A percentile compares a stretch with the other conserved stretches of the same genome.
phyloP scores from a whole-genome alignment of 768 basidiomycete species.

The Lactarius akahatsu region DNA sequence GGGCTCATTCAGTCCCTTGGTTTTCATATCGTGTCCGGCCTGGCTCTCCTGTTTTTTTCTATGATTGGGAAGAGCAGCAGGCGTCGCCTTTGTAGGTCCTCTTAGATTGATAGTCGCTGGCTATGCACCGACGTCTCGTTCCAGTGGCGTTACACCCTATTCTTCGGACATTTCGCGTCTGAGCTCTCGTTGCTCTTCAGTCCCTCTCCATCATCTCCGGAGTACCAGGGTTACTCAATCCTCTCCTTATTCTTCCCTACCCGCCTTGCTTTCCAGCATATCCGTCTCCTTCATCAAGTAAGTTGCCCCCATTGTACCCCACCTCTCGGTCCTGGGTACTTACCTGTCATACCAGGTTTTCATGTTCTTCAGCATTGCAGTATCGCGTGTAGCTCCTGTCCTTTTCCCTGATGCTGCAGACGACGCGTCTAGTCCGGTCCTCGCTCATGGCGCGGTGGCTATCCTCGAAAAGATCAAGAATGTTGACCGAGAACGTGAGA shows the following conservation, averaged over 20 bases:
- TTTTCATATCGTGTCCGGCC: slow-evolving; percentile 64
- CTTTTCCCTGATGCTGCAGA: slow-evolving; percentile 46
- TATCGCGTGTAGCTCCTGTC: slow-evolving; percentile 67
- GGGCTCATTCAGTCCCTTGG: slow-evolving; percentile 62
- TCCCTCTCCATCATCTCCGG: slow-evolving; percentile 45
- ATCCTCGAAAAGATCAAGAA: slow-evolving; percentile 21
- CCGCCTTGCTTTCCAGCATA: slow-evolving; percentile 73
- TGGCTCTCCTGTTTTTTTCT: slow-evolving; percentile 60
- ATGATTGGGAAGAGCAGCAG: slow-evolving; percentile 57
- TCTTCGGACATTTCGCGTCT: slow-evolving; percentile 54
- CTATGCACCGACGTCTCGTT: slow-evolving; percentile 11
- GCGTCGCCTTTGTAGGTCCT: slow-evolving; percentile 60
- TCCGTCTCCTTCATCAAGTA: slow-evolving; percentile 67
- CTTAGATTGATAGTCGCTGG: background rate
- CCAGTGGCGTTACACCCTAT: slow-evolving; percentile 82
- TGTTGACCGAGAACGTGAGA: slow-evolving; percentile 24
- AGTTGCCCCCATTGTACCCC: background rate
- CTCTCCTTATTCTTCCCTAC: slow-evolving; percentile 50
- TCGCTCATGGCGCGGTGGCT: slow-evolving; percentile 10
- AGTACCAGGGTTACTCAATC: slow-evolving; percentile 34
- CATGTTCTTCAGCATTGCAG: slow-evolving; percentile 68
- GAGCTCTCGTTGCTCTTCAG: slow-evolving; percentile 68
- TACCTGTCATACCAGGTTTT: slow-evolving; percentile 42
- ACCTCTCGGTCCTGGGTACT: background rate
- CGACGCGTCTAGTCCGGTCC: slow-evolving; percentile 1